Evolutionary conservation across 331 rosid genomes (phyloP), one percentile per base, ranked within the genome.

Genomic region (Malus hybrid): DNA sequence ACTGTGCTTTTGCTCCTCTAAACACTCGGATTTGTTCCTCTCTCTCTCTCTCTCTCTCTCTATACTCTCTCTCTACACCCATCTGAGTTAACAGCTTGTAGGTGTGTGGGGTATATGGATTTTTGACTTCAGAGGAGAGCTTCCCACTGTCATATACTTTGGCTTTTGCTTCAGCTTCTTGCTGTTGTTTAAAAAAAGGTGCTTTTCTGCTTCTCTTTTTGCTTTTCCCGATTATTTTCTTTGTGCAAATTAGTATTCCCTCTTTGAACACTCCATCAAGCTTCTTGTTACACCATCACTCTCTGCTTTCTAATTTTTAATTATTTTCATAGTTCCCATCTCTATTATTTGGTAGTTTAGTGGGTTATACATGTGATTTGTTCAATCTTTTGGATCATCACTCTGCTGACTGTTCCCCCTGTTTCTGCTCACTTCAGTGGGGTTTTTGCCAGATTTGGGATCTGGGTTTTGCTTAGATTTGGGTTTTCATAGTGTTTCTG

Each of bases 381-480:
- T 73, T 84, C 68, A 36, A 44, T 56, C 75, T 70, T 66, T 60
- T 69, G 81, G 84, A 72, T 63, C 77, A 75, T 71, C 74, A 12
- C 65, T 3, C 46, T 72, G 30, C 66, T 72, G 61, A 46, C 30
- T 48, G 63, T 56, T 55, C 50, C 67, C 68, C 46, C 52, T 50
- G 26, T 67, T 50, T 63, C 48, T 61, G 67, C 67, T 68, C 74
- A 70, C 70, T 66, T 73, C 11, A 75, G 72, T 48, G 53, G 46
- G 36, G 68, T 12, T 13, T 81, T 50, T 36, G 78, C 66, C 11
- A 28, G 82, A 82, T 80, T 87, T 63, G 73, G 87, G 89, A 85
- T 81, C 87, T 71, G 85, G 85, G 80, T 79, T 79, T 50, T 50
- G 83, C 80, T 83, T 57, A 80, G 87, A 82, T 86, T 88, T 85